Conservation (phyloP, 108 stramenopile genomes). For the Cyclostephanos invisitatus region DNA sequence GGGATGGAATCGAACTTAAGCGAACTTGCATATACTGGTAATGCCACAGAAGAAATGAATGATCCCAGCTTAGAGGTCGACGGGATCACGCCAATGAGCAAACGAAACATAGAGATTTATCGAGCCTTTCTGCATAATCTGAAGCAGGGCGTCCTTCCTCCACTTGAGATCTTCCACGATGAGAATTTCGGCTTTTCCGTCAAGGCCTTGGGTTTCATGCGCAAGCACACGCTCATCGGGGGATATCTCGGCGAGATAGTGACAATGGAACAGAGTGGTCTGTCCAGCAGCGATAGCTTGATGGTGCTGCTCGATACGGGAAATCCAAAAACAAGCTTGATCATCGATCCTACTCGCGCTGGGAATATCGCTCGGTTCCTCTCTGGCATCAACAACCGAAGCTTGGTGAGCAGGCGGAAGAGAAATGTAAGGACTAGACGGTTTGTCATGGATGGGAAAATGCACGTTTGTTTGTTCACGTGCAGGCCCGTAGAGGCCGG, state of each 20-base stretch:
- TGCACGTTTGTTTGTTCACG: conserved; percentile 50
- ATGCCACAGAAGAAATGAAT: conserved; percentile 47
- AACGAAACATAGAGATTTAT: conserved; percentile 46
- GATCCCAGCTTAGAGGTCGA: conserved; percentile 41
- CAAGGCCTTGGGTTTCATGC: conserved; percentile 43
- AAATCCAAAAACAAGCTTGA: conserved; percentile 39
- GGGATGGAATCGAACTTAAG: conserved; percentile 26
- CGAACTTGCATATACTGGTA: conserved; percentile 5
- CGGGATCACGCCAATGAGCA: conserved; percentile 35
- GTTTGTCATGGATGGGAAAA: conserved; percentile 44
- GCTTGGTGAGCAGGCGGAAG: conserved; percentile 43
- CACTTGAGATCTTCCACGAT: conserved; percentile 44
- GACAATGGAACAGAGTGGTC: conserved; percentile 43
- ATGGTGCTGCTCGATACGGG: conserved; percentile 50
- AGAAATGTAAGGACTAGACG: conserved; percentile 52
- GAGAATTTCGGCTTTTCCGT: conserved; percentile 49
- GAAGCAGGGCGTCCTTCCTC: conserved; percentile 43
- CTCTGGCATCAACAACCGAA: conserved; percentile 54
- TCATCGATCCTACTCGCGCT: conserved; percentile 50
- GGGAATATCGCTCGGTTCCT: conserved; percentile 55
- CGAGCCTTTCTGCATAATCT: conserved; percentile 49
- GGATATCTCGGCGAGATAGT: conserved; percentile 54
- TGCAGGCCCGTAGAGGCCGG: conserved; percentile 45
- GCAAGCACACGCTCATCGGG: conserved; percentile 38
- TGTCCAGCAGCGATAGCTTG: conserved; percentile 47